A percentile compares a stretch with the other conserved stretches of the same genome.
Conservation (phyloP, 441 rosid species). For the Populus tomentosa region DNA sequence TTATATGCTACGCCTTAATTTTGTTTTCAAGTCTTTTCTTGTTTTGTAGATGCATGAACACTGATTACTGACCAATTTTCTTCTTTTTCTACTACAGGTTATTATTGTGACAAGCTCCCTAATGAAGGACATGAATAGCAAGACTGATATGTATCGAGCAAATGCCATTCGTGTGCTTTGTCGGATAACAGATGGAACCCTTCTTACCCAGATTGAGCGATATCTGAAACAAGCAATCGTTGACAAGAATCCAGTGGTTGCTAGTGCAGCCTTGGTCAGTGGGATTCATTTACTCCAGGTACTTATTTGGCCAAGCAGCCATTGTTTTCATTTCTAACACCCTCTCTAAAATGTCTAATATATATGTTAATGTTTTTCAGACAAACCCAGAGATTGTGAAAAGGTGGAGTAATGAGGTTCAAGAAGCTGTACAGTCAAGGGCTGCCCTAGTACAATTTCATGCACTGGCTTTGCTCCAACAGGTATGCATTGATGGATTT, state of each 20-base stretch:
- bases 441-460: slow-evolving; percentile 97
- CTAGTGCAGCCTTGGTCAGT: slow-evolving; percentile 99
- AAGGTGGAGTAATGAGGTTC: slow-evolving; percentile 99
- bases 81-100: slow-evolving; percentile 44
- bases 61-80: slow-evolving; percentile 5
- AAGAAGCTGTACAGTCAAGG: slow-evolving; percentile 97
- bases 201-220: slow-evolving; percentile 87
- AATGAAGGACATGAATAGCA: slow-evolving; percentile 99
- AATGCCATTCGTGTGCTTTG: slow-evolving; percentile 98
- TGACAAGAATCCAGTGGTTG: slow-evolving; percentile 97
- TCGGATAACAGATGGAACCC: slow-evolving; percentile 89
- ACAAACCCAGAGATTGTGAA: slow-evolving; percentile 97
- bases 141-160: slow-evolving; percentile 96
- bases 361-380: slow-evolving; percentile 34
- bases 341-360: background rate
- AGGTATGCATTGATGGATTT: slow-evolving; percentile 37
- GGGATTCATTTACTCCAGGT: slow-evolving; percentile 98
- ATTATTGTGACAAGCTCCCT: slow-evolving; percentile 97
- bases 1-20: slow-evolving; percentile 24
- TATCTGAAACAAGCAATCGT: slow-evolving; percentile 97
- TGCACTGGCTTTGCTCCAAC: slow-evolving; percentile 92
- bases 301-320: slow-evolving; percentile 2
- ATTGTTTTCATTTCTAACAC: background rate
- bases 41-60: background rate
- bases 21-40: background rate